Evolutionary conservation across 257 asterid genomes (phyloP).

Genomic region (Solanum pennellii): DNA sequence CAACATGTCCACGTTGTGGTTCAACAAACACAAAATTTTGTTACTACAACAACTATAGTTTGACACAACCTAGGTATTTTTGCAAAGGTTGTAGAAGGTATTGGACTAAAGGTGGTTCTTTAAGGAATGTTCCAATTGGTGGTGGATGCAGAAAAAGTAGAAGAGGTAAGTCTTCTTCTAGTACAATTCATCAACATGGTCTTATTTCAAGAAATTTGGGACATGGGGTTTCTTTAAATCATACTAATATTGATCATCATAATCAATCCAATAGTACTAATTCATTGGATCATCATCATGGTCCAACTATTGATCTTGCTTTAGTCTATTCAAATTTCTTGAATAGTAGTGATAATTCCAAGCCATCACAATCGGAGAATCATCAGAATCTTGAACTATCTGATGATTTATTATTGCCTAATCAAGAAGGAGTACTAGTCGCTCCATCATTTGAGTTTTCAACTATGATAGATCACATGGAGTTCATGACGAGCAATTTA

Average conservation of each 20-base stretch:
- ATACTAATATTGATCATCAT: background rate
- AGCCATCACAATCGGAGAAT: background rate
- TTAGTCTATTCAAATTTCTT: slow-evolving; percentile 61
- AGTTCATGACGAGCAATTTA: background rate
- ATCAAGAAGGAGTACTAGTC: background rate
- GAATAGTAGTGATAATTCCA: background rate
- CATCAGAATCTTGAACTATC: background rate
- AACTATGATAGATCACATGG: background rate
- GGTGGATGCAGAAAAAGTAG: slow-evolving; percentile 50
- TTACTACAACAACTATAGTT: slow-evolving; percentile 78
- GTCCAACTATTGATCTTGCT: slow-evolving; percentile 44
- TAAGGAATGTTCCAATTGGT: slow-evolving; percentile 66
- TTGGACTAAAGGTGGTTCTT: slow-evolving; percentile 86
- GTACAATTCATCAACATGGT: background rate
- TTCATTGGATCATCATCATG: background rate
- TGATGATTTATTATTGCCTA: background rate
- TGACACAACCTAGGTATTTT: slow-evolving; percentile 69
- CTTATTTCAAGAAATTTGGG: background rate
- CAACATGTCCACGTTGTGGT: slow-evolving; percentile 77
- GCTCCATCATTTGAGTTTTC: slow-evolving; percentile 13
- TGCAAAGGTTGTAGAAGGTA: slow-evolving; percentile 74
- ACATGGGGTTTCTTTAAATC: background rate
- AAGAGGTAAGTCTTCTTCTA: background rate
- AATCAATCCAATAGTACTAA: background rate
- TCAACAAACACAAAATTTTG: slow-evolving; percentile 71